Evolutionary conservation across 192 early-diverging fungal genomes (phyloP).

Genomic region (Spizellomyces punctatus): DNA sequence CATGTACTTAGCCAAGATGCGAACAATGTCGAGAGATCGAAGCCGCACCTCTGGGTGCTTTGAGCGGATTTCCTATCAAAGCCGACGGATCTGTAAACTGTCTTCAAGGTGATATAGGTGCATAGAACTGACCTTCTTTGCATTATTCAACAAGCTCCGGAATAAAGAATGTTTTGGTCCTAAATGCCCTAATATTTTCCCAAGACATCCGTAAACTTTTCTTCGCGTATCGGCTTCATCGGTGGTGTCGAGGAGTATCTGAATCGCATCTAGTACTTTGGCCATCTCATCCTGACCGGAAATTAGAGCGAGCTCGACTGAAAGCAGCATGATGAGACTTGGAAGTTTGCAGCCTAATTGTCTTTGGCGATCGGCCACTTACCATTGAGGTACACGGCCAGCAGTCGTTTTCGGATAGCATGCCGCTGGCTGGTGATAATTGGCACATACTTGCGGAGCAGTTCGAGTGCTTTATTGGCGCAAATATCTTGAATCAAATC

Average conservation of each 20-base stretch:
- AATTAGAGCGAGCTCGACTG: constrained; percentile 50
- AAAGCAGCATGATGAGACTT: not conserved
- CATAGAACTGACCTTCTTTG: constrained; percentile 41
- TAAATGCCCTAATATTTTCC: constrained; percentile 38
- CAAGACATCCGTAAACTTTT: constrained; percentile 49
- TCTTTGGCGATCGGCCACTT: not conserved
- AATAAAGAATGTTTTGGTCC: constrained; percentile 55
- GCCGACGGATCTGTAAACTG: not conserved
- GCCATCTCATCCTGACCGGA: constrained; percentile 52
- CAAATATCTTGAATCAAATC: constrained; percentile 49
- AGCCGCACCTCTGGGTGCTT: constrained; percentile 44
- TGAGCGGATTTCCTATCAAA: constrained; percentile 42
- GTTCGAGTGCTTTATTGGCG: constrained; percentile 48
- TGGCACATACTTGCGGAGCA: constrained; percentile 44
- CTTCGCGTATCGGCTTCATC: constrained; percentile 35
- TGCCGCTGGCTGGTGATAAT: constrained; percentile 51
- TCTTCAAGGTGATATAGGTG: not conserved
- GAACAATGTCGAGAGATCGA: constrained; percentile 43
- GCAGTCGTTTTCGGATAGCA: constrained; percentile 43
- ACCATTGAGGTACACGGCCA: constrained; percentile 48
- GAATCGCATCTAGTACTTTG: constrained; percentile 49
- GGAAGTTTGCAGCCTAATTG: not conserved
- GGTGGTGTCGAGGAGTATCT: constrained; percentile 44
- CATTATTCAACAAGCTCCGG: constrained; percentile 44
- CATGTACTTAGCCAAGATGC: constrained; percentile 48